phyloP scores from a whole-genome alignment of 2,329 filamentous ascomycete species.

The Aspergillus sp. region DNA sequence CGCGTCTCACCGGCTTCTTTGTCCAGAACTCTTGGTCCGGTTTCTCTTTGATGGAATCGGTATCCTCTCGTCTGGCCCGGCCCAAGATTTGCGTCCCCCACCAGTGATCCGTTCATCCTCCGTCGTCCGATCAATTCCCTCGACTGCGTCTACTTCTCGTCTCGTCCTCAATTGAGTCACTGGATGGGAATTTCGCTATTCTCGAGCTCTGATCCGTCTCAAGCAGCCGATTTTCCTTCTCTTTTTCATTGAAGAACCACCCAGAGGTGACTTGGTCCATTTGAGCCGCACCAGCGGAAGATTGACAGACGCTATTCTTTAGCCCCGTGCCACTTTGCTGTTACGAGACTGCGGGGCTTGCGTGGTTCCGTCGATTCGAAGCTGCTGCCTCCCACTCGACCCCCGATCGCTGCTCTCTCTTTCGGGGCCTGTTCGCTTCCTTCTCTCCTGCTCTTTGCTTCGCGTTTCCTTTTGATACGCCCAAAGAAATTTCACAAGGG shows the following conservation, averaged over 20 bases:
- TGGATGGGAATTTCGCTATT: no score
- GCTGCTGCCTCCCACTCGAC: not conserved
- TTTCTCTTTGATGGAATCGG: not conserved
- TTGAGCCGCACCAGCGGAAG: not conserved
- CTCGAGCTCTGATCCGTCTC: no score
- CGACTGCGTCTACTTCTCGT: not conserved
- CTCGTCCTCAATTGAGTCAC: not conserved
- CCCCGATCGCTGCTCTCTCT: not conserved
- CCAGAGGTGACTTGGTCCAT: not conserved
- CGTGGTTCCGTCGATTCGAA: not conserved
- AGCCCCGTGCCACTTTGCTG: not conserved
- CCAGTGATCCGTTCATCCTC: not conserved
- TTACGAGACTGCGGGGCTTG: not conserved
- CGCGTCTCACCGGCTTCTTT: no score
- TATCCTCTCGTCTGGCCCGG: not conserved
- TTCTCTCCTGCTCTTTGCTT: not conserved
- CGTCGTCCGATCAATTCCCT: not conserved
- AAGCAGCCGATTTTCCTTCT: no score
- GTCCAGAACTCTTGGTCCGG: not conserved
- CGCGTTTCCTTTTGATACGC: not conserved
- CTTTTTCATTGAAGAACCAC: no score
- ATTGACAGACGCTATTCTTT: not conserved
- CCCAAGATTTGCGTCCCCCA: not conserved
- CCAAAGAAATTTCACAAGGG: not conserved
- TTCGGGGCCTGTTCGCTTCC: not conserved